phyloP scores from a whole-genome alignment of 257 asterid species.

The Eustoma russellianum region DNA sequence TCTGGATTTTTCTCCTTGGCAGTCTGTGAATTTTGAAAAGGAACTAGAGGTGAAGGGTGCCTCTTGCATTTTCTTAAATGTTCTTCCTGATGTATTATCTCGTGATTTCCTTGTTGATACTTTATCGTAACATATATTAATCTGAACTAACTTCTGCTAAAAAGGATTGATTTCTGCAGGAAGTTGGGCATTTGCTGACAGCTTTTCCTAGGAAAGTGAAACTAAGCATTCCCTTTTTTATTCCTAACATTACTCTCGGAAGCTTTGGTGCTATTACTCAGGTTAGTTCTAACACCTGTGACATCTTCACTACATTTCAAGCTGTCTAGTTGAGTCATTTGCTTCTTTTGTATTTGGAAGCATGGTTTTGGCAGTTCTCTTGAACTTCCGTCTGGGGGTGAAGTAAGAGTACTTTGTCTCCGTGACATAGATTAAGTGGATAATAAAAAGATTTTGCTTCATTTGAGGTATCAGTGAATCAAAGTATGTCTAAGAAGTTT shows the following conservation, averaged over 20 bases:
- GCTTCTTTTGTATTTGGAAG: background rate
- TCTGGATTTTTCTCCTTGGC: too few relatives aligned
- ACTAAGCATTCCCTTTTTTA: conserved; percentile 82
- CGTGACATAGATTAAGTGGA: too few relatives aligned
- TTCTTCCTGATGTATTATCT: background rate
- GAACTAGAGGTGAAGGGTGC: too few relatives aligned
- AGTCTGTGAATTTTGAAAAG: too few relatives aligned
- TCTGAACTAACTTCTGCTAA: conserved; percentile 21
- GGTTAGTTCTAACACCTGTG: conserved; percentile 24
- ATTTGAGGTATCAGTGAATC: too few relatives aligned
- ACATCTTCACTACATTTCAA: background rate
- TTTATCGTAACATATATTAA: background rate
- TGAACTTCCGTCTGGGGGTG: too few relatives aligned
- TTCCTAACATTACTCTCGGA: conserved; percentile 93
- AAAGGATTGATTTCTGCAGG: conserved; percentile 62
- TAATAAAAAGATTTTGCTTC: too few relatives aligned
- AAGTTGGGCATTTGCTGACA: conserved; percentile 84
- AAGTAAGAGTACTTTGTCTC: background rate
- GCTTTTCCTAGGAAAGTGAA: conserved; percentile 86
- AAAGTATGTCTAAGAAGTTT: too few relatives aligned
- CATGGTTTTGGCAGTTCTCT: background rate
- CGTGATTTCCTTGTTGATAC: background rate
- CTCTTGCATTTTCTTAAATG: background rate
- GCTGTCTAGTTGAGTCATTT: conserved; percentile 3
- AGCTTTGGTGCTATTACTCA: conserved; percentile 98